Conservation (phyloP, 2,329 filamentous ascomycete species). For the Penicillium sp. region DNA sequence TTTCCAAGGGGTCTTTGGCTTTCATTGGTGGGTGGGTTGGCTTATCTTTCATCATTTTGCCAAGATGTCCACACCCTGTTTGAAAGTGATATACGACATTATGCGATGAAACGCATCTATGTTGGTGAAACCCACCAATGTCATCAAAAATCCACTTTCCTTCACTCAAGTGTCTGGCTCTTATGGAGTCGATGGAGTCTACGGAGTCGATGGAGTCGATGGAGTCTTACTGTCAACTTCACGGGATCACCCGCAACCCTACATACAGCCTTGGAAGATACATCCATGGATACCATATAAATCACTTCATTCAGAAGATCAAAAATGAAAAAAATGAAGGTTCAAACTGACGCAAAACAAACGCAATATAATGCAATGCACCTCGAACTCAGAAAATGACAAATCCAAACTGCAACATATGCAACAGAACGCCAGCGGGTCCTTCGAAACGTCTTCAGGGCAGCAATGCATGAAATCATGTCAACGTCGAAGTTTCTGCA, state of each 20-base stretch:
- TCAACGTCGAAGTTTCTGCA: slow-evolving; percentile 4
- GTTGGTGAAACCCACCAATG: neutral
- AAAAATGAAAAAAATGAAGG: neutral
- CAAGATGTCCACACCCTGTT: slow-evolving; percentile 9
- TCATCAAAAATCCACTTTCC: neutral
- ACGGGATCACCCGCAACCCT: neutral
- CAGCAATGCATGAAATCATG: slow-evolving; percentile 11
- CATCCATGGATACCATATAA: neutral
- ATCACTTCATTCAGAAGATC: neutral
- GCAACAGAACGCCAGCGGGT: slow-evolving; percentile 4
- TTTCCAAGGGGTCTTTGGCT: neutral
- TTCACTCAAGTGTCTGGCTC: no score
- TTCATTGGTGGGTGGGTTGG: slow-evolving; percentile 1
- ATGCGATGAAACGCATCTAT: neutral
- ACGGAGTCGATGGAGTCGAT: neutral
- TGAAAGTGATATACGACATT: no score
- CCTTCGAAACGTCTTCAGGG: neutral
- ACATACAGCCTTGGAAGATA: neutral
- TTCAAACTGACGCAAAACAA: slow-evolving; percentile 1
- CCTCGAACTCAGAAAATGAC: slow-evolving; percentile 5
- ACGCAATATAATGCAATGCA: slow-evolving; percentile 12
- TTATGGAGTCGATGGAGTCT: neutral
- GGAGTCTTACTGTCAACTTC: neutral
- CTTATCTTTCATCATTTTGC: slow-evolving; percentile 1
- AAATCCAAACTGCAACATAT: slow-evolving; percentile 7